Percentiles rank a stretch among this genome's conserved stretches.
phyloP scores from a whole-genome alignment of 2,329 filamentous ascomycete species.

The Tolypocladium tropicale region DNA sequence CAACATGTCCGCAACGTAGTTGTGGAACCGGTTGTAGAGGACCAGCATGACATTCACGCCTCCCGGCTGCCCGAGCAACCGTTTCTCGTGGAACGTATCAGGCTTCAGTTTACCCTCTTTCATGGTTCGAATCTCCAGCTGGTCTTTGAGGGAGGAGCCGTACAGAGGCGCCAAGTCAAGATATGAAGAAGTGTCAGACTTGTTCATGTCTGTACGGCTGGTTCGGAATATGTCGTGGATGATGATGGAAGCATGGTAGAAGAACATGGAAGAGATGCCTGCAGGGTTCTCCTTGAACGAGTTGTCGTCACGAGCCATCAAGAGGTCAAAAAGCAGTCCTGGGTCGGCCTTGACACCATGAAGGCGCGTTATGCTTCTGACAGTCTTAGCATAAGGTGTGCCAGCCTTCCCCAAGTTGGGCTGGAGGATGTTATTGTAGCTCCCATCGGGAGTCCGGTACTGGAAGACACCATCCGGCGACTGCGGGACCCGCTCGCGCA shows the following conservation, averaged over 20 bases:
- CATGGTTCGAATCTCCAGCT: constrained; percentile 51
- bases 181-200: constrained; percentile 62
- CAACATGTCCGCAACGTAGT: constrained; percentile 53
- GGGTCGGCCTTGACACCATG: constrained; percentile 54
- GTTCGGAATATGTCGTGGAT: constrained; percentile 27
- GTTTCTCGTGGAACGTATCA: constrained; percentile 57
- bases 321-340: constrained; percentile 54
- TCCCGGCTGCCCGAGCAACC: constrained; percentile 55
- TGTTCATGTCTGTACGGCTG: constrained; percentile 49
- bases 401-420: constrained; percentile 55
- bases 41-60: constrained; percentile 59
- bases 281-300: constrained; percentile 55
- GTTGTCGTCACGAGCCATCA: constrained; percentile 46
- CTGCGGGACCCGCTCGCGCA: constrained; percentile 25
- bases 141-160: constrained; percentile 53
- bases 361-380: constrained; percentile 45
- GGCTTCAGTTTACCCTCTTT: constrained; percentile 60
- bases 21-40: constrained; percentile 62
- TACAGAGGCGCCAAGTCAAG: constrained; percentile 66
- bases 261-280: constrained; percentile 64
- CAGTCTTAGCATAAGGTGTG: constrained; percentile 58
- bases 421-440: constrained; percentile 46
- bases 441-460: constrained; percentile 26
- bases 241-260: constrained; percentile 60
- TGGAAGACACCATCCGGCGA: constrained; percentile 24